Percentiles rank a stretch among this genome's conserved stretches.
phyloP scores from a whole-genome alignment of 2,329 filamentous ascomycete genomes.

The Cercospora brassicicola region DNA sequence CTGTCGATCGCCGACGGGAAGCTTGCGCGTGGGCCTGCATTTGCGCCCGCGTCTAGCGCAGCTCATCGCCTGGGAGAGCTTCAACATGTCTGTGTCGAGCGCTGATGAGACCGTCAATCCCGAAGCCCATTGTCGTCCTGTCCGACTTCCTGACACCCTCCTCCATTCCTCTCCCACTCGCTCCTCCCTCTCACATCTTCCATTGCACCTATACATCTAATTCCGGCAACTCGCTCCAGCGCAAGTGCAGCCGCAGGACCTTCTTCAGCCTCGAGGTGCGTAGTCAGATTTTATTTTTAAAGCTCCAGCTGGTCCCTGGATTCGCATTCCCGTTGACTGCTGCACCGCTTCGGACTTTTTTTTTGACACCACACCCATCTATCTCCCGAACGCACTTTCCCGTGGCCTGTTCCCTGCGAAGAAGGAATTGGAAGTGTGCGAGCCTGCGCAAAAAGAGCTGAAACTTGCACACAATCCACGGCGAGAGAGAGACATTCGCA shows the following conservation, averaged over 20 bases:
- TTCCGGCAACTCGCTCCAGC: not conserved
- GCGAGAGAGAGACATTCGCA: not conserved
- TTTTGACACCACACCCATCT: not conserved
- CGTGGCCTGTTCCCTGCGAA: not conserved
- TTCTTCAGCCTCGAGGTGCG: conserved; percentile 16
- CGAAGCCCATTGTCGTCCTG: conserved; percentile 10
- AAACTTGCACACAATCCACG: not conserved
- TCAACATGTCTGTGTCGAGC: conserved; percentile 9
- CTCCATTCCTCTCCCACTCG: not conserved
- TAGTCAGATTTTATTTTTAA: conserved; percentile 14
- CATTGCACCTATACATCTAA: not conserved
- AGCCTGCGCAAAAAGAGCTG: not conserved
- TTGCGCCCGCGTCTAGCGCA: conserved; percentile 11
- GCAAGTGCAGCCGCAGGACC: not conserved
- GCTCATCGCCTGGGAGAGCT: conserved; percentile 9
- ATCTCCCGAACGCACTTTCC: not conserved
- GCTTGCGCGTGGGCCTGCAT: conserved; percentile 18
- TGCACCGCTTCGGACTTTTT: not conserved
- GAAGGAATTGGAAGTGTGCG: not conserved
- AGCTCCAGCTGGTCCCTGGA: not conserved
- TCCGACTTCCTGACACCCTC: not conserved
- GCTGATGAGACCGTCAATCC: conserved; percentile 1
- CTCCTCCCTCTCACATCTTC: conserved; percentile 7
- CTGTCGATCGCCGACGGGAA: conserved; percentile 21
- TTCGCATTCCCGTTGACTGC: not conserved